Base-by-base conservation (phyloP, 768 basidiomycete species). In the Leucosporidium yakuticum region DNA sequence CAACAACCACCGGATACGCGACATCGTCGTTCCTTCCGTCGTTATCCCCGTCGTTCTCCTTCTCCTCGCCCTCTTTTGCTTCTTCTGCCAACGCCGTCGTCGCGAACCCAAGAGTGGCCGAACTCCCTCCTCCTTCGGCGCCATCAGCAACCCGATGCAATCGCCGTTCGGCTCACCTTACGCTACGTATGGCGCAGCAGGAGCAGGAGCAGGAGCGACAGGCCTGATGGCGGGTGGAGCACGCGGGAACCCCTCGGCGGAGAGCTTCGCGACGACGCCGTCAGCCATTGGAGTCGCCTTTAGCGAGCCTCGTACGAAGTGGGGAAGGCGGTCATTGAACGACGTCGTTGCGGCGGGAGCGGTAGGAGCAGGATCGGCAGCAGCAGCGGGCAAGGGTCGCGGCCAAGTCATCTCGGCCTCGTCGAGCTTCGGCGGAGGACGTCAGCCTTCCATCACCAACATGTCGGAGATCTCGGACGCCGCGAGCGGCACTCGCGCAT, bases 231-330 rank as follows among this genome's bases (percentile, higher is more conserved):
- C n/a, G n/a, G 39, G 8, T 44, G 39, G 39, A 44, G 39, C 39
- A 44, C 39, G 39, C 11, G 39, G 39, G 8, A 44, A 44, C 14
- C 39, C 39, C 17, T 44, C 39, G 39, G 39, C 39, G 11, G 39
- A 44, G 39, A 44, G 39, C 17, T 44, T 70, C 44, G 69, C 53
- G 9, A 66, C 69, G 27, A 70, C 69, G 2, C 69, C 65, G 23
- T 70, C 69, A 0, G 65, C 65, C 2, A 70, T 70, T 59, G 69
- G 69, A 19, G 69, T 70, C 23, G 69, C 69, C 20, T 63, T 70
- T 47, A 63, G 62, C 62, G 69, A 70, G 62, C 69, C 69, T 4
- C 48, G 69, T n/a, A 63, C 69, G 2, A 53, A 53, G 47, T 70
- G 69, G 69, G 69, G 69, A 0, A 57, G 69, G 1, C 56, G 65